Base-by-base conservation (phyloP, 1,284 basidiomycete genomes). In the Ceratobasidium sp. region DNA sequence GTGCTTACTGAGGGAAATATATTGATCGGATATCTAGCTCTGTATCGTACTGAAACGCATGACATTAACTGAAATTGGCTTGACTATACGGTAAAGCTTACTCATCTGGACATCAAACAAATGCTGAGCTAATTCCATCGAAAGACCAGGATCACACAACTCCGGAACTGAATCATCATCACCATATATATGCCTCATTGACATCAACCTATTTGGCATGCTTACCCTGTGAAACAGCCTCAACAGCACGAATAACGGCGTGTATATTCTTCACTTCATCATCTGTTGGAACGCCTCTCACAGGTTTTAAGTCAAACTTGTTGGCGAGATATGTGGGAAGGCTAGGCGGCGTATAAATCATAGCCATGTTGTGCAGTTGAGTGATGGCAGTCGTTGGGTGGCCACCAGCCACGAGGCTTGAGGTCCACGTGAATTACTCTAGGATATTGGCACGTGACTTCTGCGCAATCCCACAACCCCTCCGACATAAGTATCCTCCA, bases 201-300 rank as follows among this genome's bases (percentile, higher is more conserved):
- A n/a, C n/a, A n/a, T n/a, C n/a, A n/a, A n/a, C n/a, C n/a, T n/a
- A n/a, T n/a, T n/a, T n/a, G n/a, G 5, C 50, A 50, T n/a, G 45
- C 66, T 57, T 27, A 71, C 66, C 22, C 6, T 71, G 4, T 2
- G 33, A n/a, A 8, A 54, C 53, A 15, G 51, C 24, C 15, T 53
- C 44, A 41, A 56, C 15, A n/a, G 54, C 33, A 8, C 66, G 51
- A 17, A 71, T 48, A 36, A 44, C 54, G 6, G 44, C 41, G 44
- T 71, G 66, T 5, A 71, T 54, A 5, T 19, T 19, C 7, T 56
- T 71, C 19, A 71, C 54, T 41, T 71, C 66, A 1, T 54, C 44
- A 24, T 71, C 66, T 6, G 36, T 48, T 11, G 66, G 66, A 33
- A 50, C 54, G 2, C 66, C 66, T n/a, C 24, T 41, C 22, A 71